These are phyloP conservation scores for Nicotiana knightiana DNA, from an alignment of 257 asterid species.

Conservation along the genomic window DNA sequence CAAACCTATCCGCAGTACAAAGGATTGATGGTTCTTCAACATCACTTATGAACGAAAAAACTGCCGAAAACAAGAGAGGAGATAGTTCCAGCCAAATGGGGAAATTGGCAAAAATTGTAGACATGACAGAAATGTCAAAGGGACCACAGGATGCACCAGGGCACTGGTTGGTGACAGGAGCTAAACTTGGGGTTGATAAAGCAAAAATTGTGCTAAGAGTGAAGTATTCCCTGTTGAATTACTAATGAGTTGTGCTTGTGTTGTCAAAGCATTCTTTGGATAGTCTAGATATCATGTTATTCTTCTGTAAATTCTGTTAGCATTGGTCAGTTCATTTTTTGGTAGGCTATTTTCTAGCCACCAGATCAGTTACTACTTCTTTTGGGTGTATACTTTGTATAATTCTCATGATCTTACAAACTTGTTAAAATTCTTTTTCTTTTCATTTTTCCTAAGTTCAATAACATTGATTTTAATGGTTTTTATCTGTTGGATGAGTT, in stretches of 20 bases:
- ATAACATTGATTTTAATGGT: neutral
- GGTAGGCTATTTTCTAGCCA: neutral
- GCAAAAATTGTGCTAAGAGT: constrained; percentile 77
- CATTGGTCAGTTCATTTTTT: constrained; percentile 17
- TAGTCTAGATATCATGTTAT: constrained; percentile 9
- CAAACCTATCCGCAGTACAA: constrained; percentile 41
- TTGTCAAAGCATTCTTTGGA: constrained; percentile 20
- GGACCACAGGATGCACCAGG: constrained; percentile 98
- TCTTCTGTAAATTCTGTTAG: constrained; percentile 28
- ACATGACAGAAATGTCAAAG: constrained; percentile 89
- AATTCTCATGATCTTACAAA: neutral
- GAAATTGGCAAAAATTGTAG: constrained; percentile 81
- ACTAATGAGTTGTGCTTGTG: constrained; percentile 35
- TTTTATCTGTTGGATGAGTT: neutral
- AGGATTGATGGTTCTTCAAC: constrained; percentile 62
- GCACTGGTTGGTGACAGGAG: constrained; percentile 97
- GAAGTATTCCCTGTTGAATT: constrained; percentile 87
- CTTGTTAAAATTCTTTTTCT: neutral
- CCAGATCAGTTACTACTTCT: neutral
- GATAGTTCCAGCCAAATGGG: constrained; percentile 54
- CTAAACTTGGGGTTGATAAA: constrained; percentile 99
- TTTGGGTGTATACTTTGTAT: neutral
- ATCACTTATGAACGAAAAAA: constrained; percentile 28
- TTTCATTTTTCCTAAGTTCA: neutral
- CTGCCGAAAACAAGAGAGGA: constrained; percentile 28